Base-by-base conservation (phyloP, 805 yeast species). In the Hanseniaspora lindneri region DNA sequence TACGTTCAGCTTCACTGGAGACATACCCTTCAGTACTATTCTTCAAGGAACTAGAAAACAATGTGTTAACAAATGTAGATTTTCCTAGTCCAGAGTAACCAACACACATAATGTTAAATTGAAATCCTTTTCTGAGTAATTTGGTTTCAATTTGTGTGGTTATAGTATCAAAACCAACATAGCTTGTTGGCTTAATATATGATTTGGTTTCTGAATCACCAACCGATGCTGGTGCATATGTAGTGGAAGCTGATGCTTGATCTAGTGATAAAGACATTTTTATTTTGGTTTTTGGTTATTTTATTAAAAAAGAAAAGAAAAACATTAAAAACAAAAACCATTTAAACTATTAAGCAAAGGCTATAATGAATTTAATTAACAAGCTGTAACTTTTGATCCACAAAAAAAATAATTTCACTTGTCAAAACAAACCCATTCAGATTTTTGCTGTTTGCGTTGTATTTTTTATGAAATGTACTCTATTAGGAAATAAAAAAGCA, bases 151-250 rank as follows among this genome's bases (percentile, higher is more conserved):
- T 92, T 68, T 92, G 98, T 32, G 82, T 75, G 44, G 97, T 89
- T 66, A 92, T 89, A 53, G 96, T 81, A 67, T 92, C 97, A 63
- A 92, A 89, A 40, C 98, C 98, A 54, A 92, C 97, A 64, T 88
- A 88, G 50, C 78, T 75, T 41, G 71, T 67, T 23, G 96, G 95
- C 53, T 76, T 62, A 16, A 62, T 41, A 21, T 49, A 40, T 25
- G n/a, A 47, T 46, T 24, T 35, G 23, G 20, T n/a, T n/a, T n/a
- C n/a, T n/a, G n/a, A n/a, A n/a, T n/a, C n/a, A n/a, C n/a, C n/a
- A n/a, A n/a, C n/a, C n/a, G n/a, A n/a, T 28, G 44, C 39, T 39
- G 42, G 30, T 39, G n/a, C 41, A 52, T 52, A 37, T 46, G 46
- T 29, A 9, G 36, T 9, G 10, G 24, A 33, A 27, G 27, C 39